Percentiles rank a stretch among this genome's conserved stretches.
phyloP scores from a whole-genome alignment of 2,329 filamentous ascomycete genomes.

The Calcarisporium arbuscula region DNA sequence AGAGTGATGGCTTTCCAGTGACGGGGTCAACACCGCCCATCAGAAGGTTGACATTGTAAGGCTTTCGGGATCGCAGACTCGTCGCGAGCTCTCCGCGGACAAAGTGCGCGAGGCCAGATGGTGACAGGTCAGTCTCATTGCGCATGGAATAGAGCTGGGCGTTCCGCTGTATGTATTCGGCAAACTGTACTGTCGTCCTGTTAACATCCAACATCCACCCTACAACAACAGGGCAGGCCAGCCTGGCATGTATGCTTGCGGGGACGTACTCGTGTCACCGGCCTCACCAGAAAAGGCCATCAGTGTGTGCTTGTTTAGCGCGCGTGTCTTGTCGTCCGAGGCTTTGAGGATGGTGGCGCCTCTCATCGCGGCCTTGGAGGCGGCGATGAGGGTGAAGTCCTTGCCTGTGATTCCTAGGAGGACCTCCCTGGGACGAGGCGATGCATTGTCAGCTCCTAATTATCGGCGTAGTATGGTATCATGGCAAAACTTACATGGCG shows the following conservation, averaged over 20 bases:
- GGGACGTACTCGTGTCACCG: conserved; percentile 74
- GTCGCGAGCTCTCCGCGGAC: conserved; percentile 89
- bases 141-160: conserved; percentile 98
- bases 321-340: conserved; percentile 91
- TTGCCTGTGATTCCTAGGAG: conserved; percentile 97
- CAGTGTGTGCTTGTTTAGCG: conserved; percentile 87
- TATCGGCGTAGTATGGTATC: no score
- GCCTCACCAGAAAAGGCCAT: conserved; percentile 96
- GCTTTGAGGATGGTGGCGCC: conserved; percentile 94
- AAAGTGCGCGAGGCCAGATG: conserved; percentile 83
- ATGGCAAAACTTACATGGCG: no score
- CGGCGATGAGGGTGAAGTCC: conserved; percentile 96
- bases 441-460: no score
- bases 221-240: no score
- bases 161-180: conserved; percentile 98
- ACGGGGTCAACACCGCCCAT: conserved; percentile 91
- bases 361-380: conserved; percentile 97
- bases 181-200: conserved; percentile 76
- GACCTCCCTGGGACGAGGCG: conserved; percentile 92
- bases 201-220: conserved; percentile 15
- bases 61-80: conserved; percentile 83
- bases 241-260: no score
- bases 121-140: conserved; percentile 87
- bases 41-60: conserved; percentile 94
- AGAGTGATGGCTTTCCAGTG: conserved; percentile 82